phyloP scores from a whole-genome alignment of 2,329 filamentous ascomycete genomes.

The Colletotrichum sp. region DNA sequence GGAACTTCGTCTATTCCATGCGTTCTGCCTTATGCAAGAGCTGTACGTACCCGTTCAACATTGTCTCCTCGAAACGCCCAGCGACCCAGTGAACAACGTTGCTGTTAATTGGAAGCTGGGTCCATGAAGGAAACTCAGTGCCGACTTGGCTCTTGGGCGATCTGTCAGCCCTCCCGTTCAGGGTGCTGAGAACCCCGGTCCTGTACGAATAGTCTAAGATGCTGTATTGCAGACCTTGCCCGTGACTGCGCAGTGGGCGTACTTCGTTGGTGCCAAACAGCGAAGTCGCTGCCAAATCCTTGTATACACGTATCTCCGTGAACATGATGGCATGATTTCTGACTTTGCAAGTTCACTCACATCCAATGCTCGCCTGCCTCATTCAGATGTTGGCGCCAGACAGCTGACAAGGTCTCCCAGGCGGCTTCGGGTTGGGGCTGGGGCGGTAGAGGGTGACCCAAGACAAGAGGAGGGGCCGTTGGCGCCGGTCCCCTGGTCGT shows the following conservation, averaged over 20 bases:
- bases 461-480: constrained; percentile 2
- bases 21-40: background rate
- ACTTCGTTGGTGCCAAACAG: background rate
- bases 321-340: background rate
- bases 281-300: background rate
- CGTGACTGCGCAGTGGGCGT: background rate
- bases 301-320: background rate
- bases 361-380: background rate
- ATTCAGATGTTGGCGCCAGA: background rate
- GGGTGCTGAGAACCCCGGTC: background rate
- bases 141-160: constrained; percentile 14
- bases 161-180: background rate
- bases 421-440: background rate
- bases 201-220: background rate
- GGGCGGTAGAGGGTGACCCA: background rate
- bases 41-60: background rate
- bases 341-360: background rate
- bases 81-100: background rate
- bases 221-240: background rate
- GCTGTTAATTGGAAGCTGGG: background rate
- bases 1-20: background rate
- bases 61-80: background rate
- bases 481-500: background rate
- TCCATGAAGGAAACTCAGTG: background rate
- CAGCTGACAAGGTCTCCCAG: background rate